These are phyloP conservation scores for Penicillium glabrum DNA, from an alignment of 2,329 filamentous ascomycete species.

Conservation along the genomic window DNA sequence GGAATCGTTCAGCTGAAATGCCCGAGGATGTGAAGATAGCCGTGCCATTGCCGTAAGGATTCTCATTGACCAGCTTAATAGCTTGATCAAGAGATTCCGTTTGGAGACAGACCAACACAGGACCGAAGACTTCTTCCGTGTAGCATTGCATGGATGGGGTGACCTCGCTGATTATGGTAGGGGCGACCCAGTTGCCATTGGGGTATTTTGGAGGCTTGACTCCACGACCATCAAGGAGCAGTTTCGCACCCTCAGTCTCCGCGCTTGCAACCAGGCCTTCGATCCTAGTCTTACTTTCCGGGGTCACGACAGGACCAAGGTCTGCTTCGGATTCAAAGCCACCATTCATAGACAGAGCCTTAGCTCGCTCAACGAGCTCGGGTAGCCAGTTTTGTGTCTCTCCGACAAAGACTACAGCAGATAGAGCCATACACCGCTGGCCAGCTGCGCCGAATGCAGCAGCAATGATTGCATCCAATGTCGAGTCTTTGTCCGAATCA, in stretches of 20 bases:
- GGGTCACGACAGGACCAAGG: constrained; percentile 60
- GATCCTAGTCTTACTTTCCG: constrained; percentile 59
- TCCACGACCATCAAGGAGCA: constrained; percentile 50
- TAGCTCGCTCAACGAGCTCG: constrained; percentile 59
- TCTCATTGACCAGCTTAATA: constrained; percentile 60
- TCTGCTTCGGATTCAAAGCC: constrained; percentile 61
- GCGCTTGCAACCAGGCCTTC: constrained; percentile 58
- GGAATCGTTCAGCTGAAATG: constrained; percentile 58
- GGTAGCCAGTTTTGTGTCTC: constrained; percentile 62
- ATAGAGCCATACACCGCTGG: constrained; percentile 66
- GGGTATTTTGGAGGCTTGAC: not conserved
- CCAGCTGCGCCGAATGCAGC: constrained; percentile 68
- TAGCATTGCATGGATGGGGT: constrained; percentile 64
- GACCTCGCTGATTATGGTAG: constrained; percentile 62
- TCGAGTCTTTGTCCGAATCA: constrained; percentile 68
- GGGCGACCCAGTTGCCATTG: constrained; percentile 25
- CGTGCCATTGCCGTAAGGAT: constrained; percentile 64
- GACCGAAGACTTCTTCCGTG: constrained; percentile 63
- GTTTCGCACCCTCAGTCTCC: constrained; percentile 60
- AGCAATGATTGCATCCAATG: constrained; percentile 64
- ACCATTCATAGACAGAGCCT: constrained; percentile 56
- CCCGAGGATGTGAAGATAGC: constrained; percentile 62
- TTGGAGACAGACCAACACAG: constrained; percentile 60
- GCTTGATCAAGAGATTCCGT: constrained; percentile 59
- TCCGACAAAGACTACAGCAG: constrained; percentile 40